A percentile compares a stretch with the other conserved stretches of the same genome.
phyloP scores from a whole-genome alignment of 208 protist genomes.

The Wallacemonas sp. region DNA sequence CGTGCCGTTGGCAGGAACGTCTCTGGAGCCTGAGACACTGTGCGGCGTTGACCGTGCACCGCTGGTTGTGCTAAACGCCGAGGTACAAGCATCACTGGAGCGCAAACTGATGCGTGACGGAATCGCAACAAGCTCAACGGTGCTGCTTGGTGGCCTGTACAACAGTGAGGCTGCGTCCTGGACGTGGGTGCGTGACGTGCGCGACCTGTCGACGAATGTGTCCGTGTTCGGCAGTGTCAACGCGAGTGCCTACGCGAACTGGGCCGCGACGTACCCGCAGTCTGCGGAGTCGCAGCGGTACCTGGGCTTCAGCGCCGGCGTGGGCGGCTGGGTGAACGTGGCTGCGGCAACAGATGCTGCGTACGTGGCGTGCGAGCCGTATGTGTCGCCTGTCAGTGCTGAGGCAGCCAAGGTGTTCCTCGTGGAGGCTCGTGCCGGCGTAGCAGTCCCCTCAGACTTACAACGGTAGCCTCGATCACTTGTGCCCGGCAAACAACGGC shows the following conservation, averaged over 20 bases:
- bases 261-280: neutral
- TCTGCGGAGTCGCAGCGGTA: neutral
- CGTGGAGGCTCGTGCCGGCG: too few relatives aligned
- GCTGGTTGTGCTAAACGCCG: conserved; percentile 2
- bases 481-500: too few relatives aligned
- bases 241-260: neutral
- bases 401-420: neutral
- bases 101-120: neutral
- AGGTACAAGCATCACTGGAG: neutral
- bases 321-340: conserved; percentile 3
- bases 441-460: too few relatives aligned
- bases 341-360: neutral
- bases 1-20: neutral
- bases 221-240: neutral
- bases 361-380: conserved; percentile 1
- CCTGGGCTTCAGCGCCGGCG: conserved; percentile 6
- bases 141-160: conserved; percentile 7
- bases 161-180: neutral
- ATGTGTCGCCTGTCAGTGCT: neutral
- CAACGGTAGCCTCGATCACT: too few relatives aligned
- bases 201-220: neutral
- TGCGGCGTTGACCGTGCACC: neutral
- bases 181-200: conserved; percentile 1
- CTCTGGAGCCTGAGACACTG: neutral
- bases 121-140: neutral